Evolutionary conservation across 1,284 basidiomycete genomes (phyloP).

Genomic region (Neolentinus lepideus): DNA sequence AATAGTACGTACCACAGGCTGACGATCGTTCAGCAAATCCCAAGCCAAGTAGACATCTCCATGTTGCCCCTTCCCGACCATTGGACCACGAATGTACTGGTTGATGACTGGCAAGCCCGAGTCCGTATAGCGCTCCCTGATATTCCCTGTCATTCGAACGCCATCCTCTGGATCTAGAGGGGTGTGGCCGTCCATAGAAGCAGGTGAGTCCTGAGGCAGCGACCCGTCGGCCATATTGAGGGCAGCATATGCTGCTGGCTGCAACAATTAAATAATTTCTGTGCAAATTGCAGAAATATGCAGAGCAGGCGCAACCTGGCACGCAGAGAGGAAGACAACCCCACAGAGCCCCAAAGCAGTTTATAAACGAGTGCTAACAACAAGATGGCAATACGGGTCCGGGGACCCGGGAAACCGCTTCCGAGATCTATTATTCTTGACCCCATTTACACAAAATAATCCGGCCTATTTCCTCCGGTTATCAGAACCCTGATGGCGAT

Average conservation of each 20-base stretch:
- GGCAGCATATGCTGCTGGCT: background rate
- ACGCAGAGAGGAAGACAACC: background rate
- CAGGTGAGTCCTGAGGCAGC: background rate
- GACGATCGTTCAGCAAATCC: conserved; percentile 38
- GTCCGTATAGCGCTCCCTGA: background rate
- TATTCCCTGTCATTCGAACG: background rate
- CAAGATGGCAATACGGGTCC: background rate
- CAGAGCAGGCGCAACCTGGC: background rate
- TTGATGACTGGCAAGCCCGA: conserved; percentile 47
- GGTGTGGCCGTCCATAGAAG: conserved; percentile 34
- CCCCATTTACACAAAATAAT: background rate
- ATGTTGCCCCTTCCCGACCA: conserved; percentile 77
- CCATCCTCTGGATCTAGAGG: conserved; percentile 47
- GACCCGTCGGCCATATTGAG: background rate
- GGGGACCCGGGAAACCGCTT: background rate
- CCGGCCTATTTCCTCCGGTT: background rate
- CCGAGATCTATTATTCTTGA: background rate
- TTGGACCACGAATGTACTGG: conserved; percentile 66
- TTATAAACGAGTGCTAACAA: background rate
- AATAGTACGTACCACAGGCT: conserved; percentile 28
- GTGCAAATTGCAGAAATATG: background rate
- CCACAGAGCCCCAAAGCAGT: background rate
- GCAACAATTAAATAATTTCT: background rate
- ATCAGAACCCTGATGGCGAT: background rate
- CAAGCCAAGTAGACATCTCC: conserved; percentile 73